These are phyloP conservation scores for Fraxinus quadrangulata DNA, from an alignment of 257 asterid genomes.

Conservation along the genomic window DNA sequence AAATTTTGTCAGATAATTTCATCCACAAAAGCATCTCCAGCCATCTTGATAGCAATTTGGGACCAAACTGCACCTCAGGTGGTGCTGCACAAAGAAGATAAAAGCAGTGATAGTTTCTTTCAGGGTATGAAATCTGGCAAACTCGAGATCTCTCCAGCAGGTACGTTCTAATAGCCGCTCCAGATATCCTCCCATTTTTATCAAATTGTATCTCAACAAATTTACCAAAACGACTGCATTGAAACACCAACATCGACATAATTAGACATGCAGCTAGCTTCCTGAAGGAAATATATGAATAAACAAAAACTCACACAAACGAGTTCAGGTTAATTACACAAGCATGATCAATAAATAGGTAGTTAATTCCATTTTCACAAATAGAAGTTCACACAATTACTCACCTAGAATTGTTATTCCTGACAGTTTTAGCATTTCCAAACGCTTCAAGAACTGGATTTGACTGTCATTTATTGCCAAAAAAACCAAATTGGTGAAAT, in stretches of 20 bases:
- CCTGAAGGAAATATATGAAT: no score
- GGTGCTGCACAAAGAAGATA: constrained; percentile 98
- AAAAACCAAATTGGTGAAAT: constrained; percentile 21
- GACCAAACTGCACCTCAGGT: constrained; percentile 57
- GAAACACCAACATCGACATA: constrained; percentile 21
- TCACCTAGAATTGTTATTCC: constrained; percentile 97
- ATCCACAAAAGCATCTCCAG: constrained; percentile 23
- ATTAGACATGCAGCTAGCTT: constrained; percentile 9
- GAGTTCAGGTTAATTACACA: constrained; percentile 13
- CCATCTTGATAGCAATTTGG: constrained; percentile 13
- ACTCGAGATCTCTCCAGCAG: constrained; percentile 98
- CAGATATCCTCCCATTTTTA: constrained; percentile 96
- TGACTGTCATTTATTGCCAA: constrained; percentile 59
- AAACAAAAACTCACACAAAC: not conserved
- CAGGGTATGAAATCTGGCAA: constrained; percentile 93
- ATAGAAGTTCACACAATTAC: constrained; percentile 28
- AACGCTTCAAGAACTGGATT: constrained; percentile 99
- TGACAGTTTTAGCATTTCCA: constrained; percentile 97
- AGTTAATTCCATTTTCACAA: constrained; percentile 4
- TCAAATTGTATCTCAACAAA: constrained; percentile 99
- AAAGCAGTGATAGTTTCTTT: constrained; percentile 98
- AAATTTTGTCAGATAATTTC: constrained; percentile 23
- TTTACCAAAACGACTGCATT: constrained; percentile 94
- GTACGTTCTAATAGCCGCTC: constrained; percentile 97
- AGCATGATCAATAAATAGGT: constrained; percentile 13